Base-by-base conservation (phyloP, 2,329 filamentous ascomycete genomes). In the Elsinoe batatas region DNA sequence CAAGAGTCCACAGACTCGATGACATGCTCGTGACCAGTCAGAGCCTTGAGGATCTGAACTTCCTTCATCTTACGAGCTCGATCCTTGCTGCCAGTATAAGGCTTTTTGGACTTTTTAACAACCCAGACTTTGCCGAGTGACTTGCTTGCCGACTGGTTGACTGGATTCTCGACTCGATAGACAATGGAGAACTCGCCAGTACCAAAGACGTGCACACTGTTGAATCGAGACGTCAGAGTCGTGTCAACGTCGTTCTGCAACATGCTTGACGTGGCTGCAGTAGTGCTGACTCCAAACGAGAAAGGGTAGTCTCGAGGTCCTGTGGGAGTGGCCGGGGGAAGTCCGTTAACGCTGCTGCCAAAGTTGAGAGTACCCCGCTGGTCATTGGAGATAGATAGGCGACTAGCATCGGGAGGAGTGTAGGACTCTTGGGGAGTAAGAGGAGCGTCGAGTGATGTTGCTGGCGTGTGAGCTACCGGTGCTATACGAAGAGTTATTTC, bases 141-240 rank as follows among this genome's bases (percentile, higher is more conserved):
- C 57, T 59, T 60, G 46, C 61, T 61, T 13, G 59, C 60, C 7
- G 67, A 62, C 61, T 62, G 58, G 20, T 61, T 60, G 18, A 71
- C 62, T 13, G 73, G 70, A 56, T 78, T 72, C 12, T 81, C 81
- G 3, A 95, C 91, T 35, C 85, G 83, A 69, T 89, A 98, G 0
- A 98, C 93, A 56, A 87, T 82, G 0, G 93, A 97, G 67, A 98
- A 98, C 68, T 96, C 91, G 57, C 93, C 93, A 58, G 84, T 84
- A 47, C 91, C 91, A 61, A 91, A 79, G 58, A 84, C 78, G 63
- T 89, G 87, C 11, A 94, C 85, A 58, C 85, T 87, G 55, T 85
- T 82, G 67, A 98, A 98, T 54, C 87, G 82, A 3, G 82, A 79
- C 11, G 81, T 81, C 53, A 96, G 73, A 53, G 80, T 81, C 18